Evolutionary conservation across 2,329 filamentous ascomycete species (phyloP), one percentile per base, ranked within the genome.

Genomic region (Aureobasidium mangrovei): DNA sequence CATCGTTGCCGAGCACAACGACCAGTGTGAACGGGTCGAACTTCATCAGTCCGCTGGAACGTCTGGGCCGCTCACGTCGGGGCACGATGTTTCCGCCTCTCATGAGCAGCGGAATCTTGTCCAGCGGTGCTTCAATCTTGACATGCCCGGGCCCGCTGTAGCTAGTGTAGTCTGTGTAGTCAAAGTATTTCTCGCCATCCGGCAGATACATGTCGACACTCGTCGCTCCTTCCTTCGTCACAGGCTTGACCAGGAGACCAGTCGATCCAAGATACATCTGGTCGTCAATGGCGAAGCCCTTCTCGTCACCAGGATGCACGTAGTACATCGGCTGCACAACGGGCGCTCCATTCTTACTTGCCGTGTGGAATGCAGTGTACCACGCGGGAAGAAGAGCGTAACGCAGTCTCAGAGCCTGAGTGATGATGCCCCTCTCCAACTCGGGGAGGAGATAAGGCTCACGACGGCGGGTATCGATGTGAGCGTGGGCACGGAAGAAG

Each of bases 361-460:
- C 89, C 64, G 94, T 83, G 66, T 91, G 89, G 77, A 98, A 98
- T 7, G 91, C 90, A 1, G 91, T 97, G 70, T 98, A 98, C 91
- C 91, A 97, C 1, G 88, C 83, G 29, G 93, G 93, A 39, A 98
- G 79, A 35, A 98, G 78, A 59, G 85, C 83, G 71, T 98, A 98
- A 48, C 93, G 83, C 40, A 98, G 79, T 33, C 91, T 85, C 40
- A 98, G 77, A 1, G 93, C 91, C 57, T 91, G 82, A 0, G 89
- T 88, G 64, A 95, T 88, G 67, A 96, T 94, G 51, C 80, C 78
- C 3, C 83, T 88, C 71, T 95, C 90, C 0, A 91, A 90, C 58
- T 93, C 86, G 8, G 87, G 86, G 8, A 84, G 77, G 56, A 97
- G 76, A 67, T 97, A 98, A 3, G 93, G 93, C 72, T 98, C 93